Evolutionary conservation across 495 filamentous ascomycete genomes (phyloP).

Genomic region (Penicillium mononematosum): DNA sequence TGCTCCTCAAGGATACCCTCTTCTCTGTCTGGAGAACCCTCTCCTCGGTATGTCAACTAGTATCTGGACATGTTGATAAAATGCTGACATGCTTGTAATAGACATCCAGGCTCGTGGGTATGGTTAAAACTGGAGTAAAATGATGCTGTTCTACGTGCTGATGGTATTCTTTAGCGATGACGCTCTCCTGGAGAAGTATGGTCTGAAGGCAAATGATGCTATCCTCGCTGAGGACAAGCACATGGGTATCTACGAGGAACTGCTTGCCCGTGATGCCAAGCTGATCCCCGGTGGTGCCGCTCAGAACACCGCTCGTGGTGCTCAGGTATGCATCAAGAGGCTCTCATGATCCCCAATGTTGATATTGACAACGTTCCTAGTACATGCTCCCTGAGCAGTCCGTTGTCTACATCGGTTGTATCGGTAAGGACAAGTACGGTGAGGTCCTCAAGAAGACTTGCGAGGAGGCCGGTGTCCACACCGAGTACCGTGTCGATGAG

Average conservation of each 20-base stretch:
- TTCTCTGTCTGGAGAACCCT: slow-evolving; percentile 94
- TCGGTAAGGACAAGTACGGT: slow-evolving; percentile 89
- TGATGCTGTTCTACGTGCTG: slow-evolving; percentile 7
- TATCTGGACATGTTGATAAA: slow-evolving; percentile 12
- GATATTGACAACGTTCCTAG: slow-evolving; percentile 39
- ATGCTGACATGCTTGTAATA: slow-evolving; percentile 33
- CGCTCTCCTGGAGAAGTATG: slow-evolving; percentile 85
- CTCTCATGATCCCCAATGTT: background rate
- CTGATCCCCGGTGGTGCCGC: slow-evolving; percentile 95
- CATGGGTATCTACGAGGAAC: slow-evolving; percentile 83
- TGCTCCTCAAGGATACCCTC: slow-evolving; percentile 69
- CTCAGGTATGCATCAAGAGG: slow-evolving; percentile 54
- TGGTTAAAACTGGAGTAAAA: slow-evolving; percentile 16
- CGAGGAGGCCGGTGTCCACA: slow-evolving; percentile 78
- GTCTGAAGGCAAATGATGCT: slow-evolving; percentile 90
- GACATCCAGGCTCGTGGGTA: slow-evolving; percentile 90
- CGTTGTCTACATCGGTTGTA: slow-evolving; percentile 88
- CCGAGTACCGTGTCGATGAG: slow-evolving; percentile 89
- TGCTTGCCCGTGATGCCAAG: slow-evolving; percentile 83
- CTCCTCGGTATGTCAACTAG: slow-evolving; percentile 70
- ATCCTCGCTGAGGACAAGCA: slow-evolving; percentile 95
- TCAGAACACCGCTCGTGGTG: slow-evolving; percentile 96
- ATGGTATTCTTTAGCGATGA: slow-evolving; percentile 46
- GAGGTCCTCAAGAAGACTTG: slow-evolving; percentile 77
- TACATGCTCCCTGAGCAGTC: slow-evolving; percentile 88